Evolutionary conservation across 768 basidiomycete genomes (phyloP), one percentile per base, ranked within the genome.

Genomic region (Naganishia antarctica): DNA sequence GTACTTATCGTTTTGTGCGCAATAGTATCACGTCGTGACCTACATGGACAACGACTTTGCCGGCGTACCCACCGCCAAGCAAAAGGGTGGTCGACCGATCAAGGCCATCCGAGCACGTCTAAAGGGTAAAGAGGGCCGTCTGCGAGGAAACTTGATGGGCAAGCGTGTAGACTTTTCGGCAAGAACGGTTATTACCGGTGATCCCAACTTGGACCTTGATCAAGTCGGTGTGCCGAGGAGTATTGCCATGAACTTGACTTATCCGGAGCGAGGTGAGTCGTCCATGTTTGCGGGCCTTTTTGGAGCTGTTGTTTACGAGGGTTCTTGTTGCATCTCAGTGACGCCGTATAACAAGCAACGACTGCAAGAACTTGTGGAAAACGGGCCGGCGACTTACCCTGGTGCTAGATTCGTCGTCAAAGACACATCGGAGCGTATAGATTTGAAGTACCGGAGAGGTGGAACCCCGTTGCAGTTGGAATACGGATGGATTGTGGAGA

Each of bases 11-110:
- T 12, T 21, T 31, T 11, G 3, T 51, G 2, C 50, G 29, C 5
- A 18, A 51, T 51, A 96, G 91, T 99, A 93, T 76, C 96, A 99
- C 74, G 92, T 97, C 66, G 96, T 96, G 2, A 98, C 96, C 0
- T 99, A 98, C 76, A 99, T 99, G 94, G 96, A 99, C 75, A 99
- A 99, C 74, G 93, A 98, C 74, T 93, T 98, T 64, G 92, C 96
- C 34, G 96, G 96, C 47, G 90, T 97, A 37, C 96, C 96, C 1
- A 94, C 97, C 73, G 92, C 96, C 1, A 80, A 94, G 69, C 96
- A 98, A 73, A 98, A 98, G 78, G 93, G 91, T 44, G 96, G 96
- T 31, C 85, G 96, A 64, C 93, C 96, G 28, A 89, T 99, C 65
- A 99, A 99, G 78, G 93, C 96, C 37, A 97, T 99, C 71, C 91